Evolutionary conservation across 208 protist species (phyloP).

Genomic region (Trichomonas tenax): DNA sequence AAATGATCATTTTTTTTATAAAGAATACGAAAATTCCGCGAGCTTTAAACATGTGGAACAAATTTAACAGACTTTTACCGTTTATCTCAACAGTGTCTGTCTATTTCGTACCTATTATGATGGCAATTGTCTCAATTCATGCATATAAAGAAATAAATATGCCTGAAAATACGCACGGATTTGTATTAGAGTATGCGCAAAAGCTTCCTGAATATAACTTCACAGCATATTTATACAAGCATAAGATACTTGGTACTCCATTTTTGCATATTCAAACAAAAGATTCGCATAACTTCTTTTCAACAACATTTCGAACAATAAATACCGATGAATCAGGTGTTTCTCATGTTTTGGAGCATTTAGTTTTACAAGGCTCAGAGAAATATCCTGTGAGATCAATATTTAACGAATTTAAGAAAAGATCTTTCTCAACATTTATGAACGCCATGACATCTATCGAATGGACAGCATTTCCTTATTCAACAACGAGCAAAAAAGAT

Average conservation of each 20-base stretch:
- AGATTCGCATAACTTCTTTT: neutral
- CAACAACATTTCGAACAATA: neutral
- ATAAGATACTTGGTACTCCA: neutral
- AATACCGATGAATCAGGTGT: neutral
- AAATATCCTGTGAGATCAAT: neutral
- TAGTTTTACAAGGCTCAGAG: neutral
- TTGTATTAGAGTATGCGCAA: too few species aligned
- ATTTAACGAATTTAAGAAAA: neutral
- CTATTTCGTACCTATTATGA: too few species aligned
- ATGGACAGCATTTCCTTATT: neutral
- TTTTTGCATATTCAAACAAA: neutral
- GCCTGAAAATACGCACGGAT: too few species aligned
- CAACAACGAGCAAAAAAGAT: neutral
- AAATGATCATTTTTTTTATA: too few species aligned
- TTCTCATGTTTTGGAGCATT: neutral
- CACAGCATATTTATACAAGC: neutral
- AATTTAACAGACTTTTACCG: too few species aligned
- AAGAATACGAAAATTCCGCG: too few species aligned
- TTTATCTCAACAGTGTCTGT: too few species aligned
- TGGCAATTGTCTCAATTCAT: too few species aligned
- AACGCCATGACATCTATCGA: neutral
- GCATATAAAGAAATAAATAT: too few species aligned
- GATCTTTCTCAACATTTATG: neutral
- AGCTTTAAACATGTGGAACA: too few species aligned
- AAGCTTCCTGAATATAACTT: neutral